Percentiles rank a stretch among this genome's conserved stretches.
These are phyloP conservation scores for Suillus clintonianus DNA, from an alignment of 768 basidiomycete species.

Conservation along the genomic window DNA sequence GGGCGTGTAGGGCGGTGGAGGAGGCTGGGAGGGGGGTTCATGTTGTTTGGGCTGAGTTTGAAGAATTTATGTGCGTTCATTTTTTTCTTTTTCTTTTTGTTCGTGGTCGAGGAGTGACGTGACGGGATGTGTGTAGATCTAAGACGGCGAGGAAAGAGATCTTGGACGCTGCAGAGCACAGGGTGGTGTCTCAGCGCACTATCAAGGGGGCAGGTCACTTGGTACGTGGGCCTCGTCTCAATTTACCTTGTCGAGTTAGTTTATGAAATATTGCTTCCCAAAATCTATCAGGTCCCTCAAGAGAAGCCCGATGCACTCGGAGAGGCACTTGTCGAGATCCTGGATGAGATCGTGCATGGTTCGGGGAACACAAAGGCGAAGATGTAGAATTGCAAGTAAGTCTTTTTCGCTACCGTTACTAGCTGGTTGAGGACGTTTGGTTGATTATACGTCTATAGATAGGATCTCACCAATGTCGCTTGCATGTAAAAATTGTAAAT, in stretches of 20 bases:
- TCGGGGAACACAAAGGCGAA: neutral
- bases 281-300: conserved; percentile 23
- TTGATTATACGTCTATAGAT: neutral
- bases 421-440: neutral
- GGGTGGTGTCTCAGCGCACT: conserved; percentile 19
- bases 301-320: conserved; percentile 30
- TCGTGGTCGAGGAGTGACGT: neutral
- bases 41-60: conserved; percentile 30
- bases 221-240: conserved; percentile 11
- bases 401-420: neutral
- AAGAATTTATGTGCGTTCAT: conserved; percentile 31
- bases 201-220: conserved; percentile 32
- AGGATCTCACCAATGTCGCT: neutral
- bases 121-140: conserved; percentile 15
- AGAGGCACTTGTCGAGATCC: conserved; percentile 26
- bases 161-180: conserved; percentile 26
- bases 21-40: conserved; percentile 19
- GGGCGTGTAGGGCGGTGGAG: conserved; percentile 16
- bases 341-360: conserved; percentile 3
- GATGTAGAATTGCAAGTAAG: neutral
- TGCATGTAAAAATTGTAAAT: neutral
- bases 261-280: neutral
- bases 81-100: neutral
- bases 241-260: neutral
- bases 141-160: conserved; percentile 27